Evolutionary conservation across 768 basidiomycete genomes (phyloP).

Genomic region (Kwoniella europaea): DNA sequence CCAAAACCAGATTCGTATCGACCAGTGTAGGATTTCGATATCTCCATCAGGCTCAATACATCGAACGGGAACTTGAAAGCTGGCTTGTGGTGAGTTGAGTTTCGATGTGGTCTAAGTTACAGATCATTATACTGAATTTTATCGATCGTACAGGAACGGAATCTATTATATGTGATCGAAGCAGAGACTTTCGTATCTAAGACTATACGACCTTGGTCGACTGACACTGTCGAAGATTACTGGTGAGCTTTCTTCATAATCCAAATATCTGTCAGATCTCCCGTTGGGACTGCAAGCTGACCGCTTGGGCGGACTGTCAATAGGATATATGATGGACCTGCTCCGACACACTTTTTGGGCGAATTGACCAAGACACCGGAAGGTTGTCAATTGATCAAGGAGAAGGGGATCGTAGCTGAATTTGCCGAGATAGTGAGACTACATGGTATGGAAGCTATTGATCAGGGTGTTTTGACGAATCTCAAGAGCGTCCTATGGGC

Average conservation of each 20-base stretch:
- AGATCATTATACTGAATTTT: constrained; percentile 10
- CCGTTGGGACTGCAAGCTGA: no score
- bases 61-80: constrained; percentile 90
- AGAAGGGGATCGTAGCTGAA: constrained; percentile 87
- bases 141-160: constrained; percentile 73
- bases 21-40: constrained; percentile 91
- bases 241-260: constrained; percentile 34
- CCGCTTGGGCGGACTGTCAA: background rate
- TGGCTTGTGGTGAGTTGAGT: constrained; percentile 82
- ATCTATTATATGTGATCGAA: constrained; percentile 88
- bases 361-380: constrained; percentile 96
- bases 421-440: constrained; percentile 88
- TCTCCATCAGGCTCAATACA: constrained; percentile 87
- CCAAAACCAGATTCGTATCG: constrained; percentile 78
- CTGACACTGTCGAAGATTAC: constrained; percentile 47
- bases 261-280: background rate
- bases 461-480: constrained; percentile 80
- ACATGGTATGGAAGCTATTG: constrained; percentile 82
- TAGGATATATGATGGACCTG: constrained; percentile 61
- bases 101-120: no score
- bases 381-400: constrained; percentile 86
- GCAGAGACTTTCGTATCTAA: constrained; percentile 84
- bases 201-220: constrained; percentile 48
- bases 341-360: constrained; percentile 95
- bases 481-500: constrained; percentile 97